A percentile compares a stretch with the other conserved stretches of the same genome.
These are phyloP conservation scores for Pleurotus tuber-regium DNA, from an alignment of 768 basidiomycete genomes.

Conservation along the genomic window DNA sequence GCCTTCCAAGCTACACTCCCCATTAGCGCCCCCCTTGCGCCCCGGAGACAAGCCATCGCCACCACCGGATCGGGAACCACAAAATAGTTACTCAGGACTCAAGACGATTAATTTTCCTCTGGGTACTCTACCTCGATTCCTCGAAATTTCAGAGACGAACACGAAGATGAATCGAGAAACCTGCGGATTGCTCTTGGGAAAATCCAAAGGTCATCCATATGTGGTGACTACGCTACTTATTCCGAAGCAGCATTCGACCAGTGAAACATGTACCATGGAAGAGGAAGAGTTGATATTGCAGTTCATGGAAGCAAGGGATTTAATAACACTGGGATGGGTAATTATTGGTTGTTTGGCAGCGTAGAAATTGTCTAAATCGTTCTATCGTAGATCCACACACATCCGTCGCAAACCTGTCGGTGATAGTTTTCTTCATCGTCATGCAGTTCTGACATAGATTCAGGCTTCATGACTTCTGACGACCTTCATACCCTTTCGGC, in stretches of 20 bases:
- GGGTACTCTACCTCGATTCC: conserved; percentile 71
- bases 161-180: conserved; percentile 81
- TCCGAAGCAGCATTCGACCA: conserved; percentile 85
- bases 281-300: conserved; percentile 84
- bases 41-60: too few species aligned
- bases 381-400: conserved; percentile 76
- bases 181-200: conserved; percentile 83
- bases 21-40: too few species aligned
- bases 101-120: conserved; percentile 71
- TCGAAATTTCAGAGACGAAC: conserved; percentile 74
- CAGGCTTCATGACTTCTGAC: conserved; percentile 92
- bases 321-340: conserved; percentile 93
- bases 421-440: conserved; percentile 11
- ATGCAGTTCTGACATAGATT: conserved; percentile 2
- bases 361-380: not conserved
- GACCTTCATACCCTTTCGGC: conserved; percentile 90
- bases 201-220: conserved; percentile 54
- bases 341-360: conserved; percentile 24
- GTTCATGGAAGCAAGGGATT: conserved; percentile 76
- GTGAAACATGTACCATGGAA: conserved; percentile 92
- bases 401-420: conserved; percentile 85
- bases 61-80: too few species aligned
- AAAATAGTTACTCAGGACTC: conserved; percentile 46
- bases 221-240: conserved; percentile 81
- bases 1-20: conserved; percentile 31